A percentile compares a stretch with the other conserved stretches of the same genome.
These are phyloP conservation scores for Debaryomyces coudertii DNA, from an alignment of 1,139 yeast genomes.

Conservation along the genomic window DNA sequence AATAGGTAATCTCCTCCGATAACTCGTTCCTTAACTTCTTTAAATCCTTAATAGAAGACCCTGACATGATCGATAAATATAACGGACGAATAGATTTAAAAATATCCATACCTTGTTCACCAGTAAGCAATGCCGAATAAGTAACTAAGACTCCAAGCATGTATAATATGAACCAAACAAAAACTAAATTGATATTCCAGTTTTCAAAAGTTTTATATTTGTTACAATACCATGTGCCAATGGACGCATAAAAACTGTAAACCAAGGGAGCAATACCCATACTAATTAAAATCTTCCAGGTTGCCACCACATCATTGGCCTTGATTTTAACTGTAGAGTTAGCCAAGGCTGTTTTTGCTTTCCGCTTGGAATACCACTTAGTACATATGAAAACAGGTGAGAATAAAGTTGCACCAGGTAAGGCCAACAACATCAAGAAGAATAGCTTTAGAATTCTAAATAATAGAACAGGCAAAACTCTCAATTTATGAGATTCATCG, in stretches of 20 bases:
- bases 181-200: conserved; percentile 24
- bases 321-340: conserved; percentile 85
- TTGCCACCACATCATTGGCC: conserved; percentile 91
- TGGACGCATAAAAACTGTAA: conserved; percentile 74
- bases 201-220: conserved; percentile 10
- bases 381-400: conserved; percentile 87
- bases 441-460: conserved; percentile 58
- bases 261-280: conserved; percentile 88
- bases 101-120: conserved; percentile 91
- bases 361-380: conserved; percentile 66
- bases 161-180: conserved; percentile 53
- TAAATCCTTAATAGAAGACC: conserved; percentile 59
- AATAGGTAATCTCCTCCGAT: conserved; percentile 45
- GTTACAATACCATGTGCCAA: conserved; percentile 59
- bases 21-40: conserved; percentile 45
- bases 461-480: conserved; percentile 50
- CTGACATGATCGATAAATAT: conserved; percentile 68
- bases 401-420: conserved; percentile 85
- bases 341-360: conserved; percentile 82
- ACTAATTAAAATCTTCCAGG: conserved; percentile 92
- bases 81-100: conserved; percentile 83
- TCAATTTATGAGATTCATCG: conserved; percentile 46
- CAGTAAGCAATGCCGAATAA: conserved; percentile 84
- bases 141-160: conserved; percentile 70
- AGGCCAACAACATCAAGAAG: conserved; percentile 59